Evolutionary conservation across 345 rosid genomes (phyloP).

Genomic region (Citrus australasica): DNA sequence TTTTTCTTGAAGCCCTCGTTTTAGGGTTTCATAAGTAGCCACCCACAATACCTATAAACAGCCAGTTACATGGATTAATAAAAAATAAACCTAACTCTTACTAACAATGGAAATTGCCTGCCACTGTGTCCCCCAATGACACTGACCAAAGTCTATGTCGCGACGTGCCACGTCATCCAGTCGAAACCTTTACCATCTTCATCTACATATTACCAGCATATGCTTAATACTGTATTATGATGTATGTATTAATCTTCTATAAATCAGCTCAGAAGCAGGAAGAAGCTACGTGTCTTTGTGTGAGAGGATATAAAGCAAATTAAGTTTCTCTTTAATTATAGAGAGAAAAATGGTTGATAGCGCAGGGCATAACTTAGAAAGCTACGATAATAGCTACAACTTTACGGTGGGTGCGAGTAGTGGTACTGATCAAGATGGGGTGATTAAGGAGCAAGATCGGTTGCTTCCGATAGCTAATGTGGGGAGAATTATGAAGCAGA

Average conservation of each 20-base stretch:
- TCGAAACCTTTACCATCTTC: not conserved
- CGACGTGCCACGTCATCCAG: conserved; percentile 11
- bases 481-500: conserved; percentile 75
- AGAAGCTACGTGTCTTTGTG: conserved; percentile 28
- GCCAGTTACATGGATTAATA: not conserved
- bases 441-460: conserved; percentile 60
- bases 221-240: too few species aligned
- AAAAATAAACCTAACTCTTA: conserved; percentile 17
- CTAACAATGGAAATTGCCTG: conserved; percentile 25
- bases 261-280: conserved; percentile 2
- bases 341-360: conserved; percentile 25
- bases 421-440: conserved; percentile 39
- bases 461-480: conserved; percentile 73
- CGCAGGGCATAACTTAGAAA: conserved; percentile 11
- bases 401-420: conserved; percentile 19
- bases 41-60: conserved; percentile 2
- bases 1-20: not conserved
- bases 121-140: conserved; percentile 12
- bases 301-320: conserved; percentile 14
- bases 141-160: conserved; percentile 1
- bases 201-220: not conserved
- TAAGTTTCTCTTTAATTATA: conserved; percentile 7
- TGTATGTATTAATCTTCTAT: conserved; percentile 4
- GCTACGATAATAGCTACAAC: conserved; percentile 13
- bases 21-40: conserved; percentile 12